Evolutionary conservation across 176 grass and related monocot species (phyloP), one percentile per base, ranked within the genome.

Genomic region (Ampelocalamus luodianensis): DNA sequence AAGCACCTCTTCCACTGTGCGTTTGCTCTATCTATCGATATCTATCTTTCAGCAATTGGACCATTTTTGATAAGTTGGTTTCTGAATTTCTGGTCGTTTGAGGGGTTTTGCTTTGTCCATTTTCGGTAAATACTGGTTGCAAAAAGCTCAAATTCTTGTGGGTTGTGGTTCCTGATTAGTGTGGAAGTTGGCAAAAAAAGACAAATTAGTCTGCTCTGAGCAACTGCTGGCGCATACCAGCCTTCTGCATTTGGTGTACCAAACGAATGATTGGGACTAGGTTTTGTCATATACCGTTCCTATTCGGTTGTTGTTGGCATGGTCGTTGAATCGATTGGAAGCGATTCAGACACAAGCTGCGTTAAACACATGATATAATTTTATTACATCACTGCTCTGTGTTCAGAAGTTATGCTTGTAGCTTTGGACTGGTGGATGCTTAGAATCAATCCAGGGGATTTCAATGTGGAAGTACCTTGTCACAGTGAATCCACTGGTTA

Each of bases 1-100:
- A 99, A 96, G 82, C 97, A 99, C 73, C 86, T 99, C 53, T 99
- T 99, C 92, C 97, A 99, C 82, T 99, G 97, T 99, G 85, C 70
- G 90, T 74, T 23, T 27, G 16, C 63, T 22, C 20, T 73, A 67
- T 22, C 20, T 73, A 67, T n/a, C 44, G 12, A 44, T 36, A 29
- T 38, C 39, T 2, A 20, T 77, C 42, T 16, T 82, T 53, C 58
- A 5, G 0, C 36, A 40, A 77, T 32, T 66, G 65, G 44, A 58
- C 44, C 44, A 5, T 81, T 82, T 81, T 73, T 59, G 2, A 14
- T 70, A 22, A 24, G 58, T 24, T 40, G 2, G 29, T 79, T 71
- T 76, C 79, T 72, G 23, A 54, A 62, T 74, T 70, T 79, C 23
- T 88, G 8, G 2, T 6, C 43, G 37, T 56, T 83, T 29, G 15